Conservation (phyloP, 1,139 yeast genomes). For the Nakaseomyces kungkrabaensis region DNA sequence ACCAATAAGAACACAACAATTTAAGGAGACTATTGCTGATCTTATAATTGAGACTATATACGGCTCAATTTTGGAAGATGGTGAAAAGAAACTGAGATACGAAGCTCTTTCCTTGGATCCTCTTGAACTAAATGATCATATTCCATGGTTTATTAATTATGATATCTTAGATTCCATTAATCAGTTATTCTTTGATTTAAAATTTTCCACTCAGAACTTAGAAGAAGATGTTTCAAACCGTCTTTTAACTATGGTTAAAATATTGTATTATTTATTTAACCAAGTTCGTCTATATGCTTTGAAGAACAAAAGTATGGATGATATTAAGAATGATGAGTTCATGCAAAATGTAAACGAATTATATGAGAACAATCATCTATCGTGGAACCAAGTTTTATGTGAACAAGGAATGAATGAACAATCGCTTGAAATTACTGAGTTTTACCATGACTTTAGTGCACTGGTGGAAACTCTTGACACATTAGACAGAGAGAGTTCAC, state of each 20-base stretch:
- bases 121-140: constrained; percentile 20
- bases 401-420: constrained; percentile 39
- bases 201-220: constrained; percentile 13
- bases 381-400: constrained; percentile 48
- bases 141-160: constrained; percentile 31
- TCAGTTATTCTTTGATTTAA: constrained; percentile 24
- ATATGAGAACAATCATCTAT: constrained; percentile 29
- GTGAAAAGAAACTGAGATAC: constrained; percentile 35
- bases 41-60: constrained; percentile 35
- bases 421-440: constrained; percentile 58
- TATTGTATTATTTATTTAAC: constrained; percentile 30
- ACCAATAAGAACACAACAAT: constrained; percentile 19
- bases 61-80: constrained; percentile 34
- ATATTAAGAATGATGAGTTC: constrained; percentile 7
- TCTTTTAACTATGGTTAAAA: constrained; percentile 28
- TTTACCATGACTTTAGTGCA: constrained; percentile 54
- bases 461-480: constrained; percentile 55
- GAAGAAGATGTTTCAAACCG: neutral
- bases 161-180: constrained; percentile 23
- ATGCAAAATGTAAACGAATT: constrained; percentile 3
- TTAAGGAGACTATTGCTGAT: constrained; percentile 29
- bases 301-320: constrained; percentile 9
- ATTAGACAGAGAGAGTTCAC: constrained; percentile 35
- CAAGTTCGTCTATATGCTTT: constrained; percentile 29
- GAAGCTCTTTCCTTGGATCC: constrained; percentile 23